Conservation (phyloP, 129 eudicot genomes). For the Arctium lappa region DNA sequence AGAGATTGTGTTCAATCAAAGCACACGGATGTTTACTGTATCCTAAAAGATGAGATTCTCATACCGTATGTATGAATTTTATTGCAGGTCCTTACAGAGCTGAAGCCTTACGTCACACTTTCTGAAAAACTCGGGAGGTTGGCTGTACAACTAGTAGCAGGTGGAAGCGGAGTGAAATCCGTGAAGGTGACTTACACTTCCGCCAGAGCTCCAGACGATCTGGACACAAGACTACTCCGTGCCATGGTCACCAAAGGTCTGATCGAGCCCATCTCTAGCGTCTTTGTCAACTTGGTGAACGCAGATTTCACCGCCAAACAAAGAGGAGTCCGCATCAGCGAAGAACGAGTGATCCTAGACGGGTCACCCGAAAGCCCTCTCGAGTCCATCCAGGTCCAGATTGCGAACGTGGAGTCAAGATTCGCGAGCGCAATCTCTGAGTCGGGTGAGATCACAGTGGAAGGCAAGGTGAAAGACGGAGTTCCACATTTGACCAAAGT, state of each 20-base stretch:
- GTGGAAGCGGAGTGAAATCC: constrained; percentile 94
- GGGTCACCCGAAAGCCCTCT: constrained; percentile 97
- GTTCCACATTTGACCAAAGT: constrained; percentile 88
- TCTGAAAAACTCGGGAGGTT: constrained; percentile 93
- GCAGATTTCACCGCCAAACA: constrained; percentile 97
- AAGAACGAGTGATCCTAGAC: constrained; percentile 66
- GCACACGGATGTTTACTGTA: no score
- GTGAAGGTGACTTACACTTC: constrained; percentile 81
- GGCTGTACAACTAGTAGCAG: constrained; percentile 89
- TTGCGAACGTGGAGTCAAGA: constrained; percentile 87
- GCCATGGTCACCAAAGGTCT: constrained; percentile 98
- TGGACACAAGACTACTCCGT: constrained; percentile 92
- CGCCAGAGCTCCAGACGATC: constrained; percentile 96
- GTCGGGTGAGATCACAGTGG: constrained; percentile 76
- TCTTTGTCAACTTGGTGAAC: constrained; percentile 82
- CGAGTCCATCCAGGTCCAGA: constrained; percentile 77
- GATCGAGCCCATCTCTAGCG: constrained; percentile 85
- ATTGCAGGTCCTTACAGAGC: constrained; percentile 75
- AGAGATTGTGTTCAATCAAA: no score
- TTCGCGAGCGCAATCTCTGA: constrained; percentile 90
- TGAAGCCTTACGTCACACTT: constrained; percentile 77
- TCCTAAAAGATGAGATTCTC: neutral
- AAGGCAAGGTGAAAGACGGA: constrained; percentile 88
- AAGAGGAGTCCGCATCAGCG: constrained; percentile 80
- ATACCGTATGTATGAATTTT: neutral